Conservation (phyloP, 2,329 filamentous ascomycete genomes). For the Colletotrichum tanaceti region DNA sequence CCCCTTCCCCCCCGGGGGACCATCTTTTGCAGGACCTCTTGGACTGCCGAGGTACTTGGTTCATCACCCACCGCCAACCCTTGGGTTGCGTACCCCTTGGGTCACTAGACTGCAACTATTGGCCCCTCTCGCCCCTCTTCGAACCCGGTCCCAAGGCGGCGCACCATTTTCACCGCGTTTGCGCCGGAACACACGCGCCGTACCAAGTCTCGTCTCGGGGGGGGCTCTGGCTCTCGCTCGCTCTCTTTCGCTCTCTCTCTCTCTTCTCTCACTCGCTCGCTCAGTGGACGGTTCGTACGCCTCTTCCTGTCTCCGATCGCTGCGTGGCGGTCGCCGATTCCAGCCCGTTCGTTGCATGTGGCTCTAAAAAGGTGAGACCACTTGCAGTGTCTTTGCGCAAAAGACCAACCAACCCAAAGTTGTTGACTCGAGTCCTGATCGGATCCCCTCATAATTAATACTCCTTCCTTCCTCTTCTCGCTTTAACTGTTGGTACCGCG, state of each 20-base stretch:
- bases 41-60: slow-evolving; percentile 29
- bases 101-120: slow-evolving; percentile 16
- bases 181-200: slow-evolving; percentile 10
- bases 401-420: background rate
- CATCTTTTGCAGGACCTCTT: background rate
- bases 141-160: background rate
- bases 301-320: background rate
- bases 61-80: background rate
- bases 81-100: slow-evolving; percentile 20
- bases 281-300: background rate
- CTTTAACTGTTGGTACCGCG: background rate
- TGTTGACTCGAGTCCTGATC: background rate
- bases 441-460: too few species aligned
- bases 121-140: background rate
- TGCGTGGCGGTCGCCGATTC: slow-evolving; percentile 25
- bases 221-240: too few species aligned
- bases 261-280: background rate
- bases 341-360: slow-evolving; percentile 36
- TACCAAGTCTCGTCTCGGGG: slow-evolving; percentile 17
- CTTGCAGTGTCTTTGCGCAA: slow-evolving; percentile 10
- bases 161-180: slow-evolving; percentile 17
- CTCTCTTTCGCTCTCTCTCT: background rate
- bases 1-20: background rate
- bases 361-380: slow-evolving; percentile 40
- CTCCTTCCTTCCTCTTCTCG: background rate